These are phyloP conservation scores for Dothistroma septosporum DNA, from an alignment of 2,329 filamentous ascomycete genomes.

Conservation along the genomic window DNA sequence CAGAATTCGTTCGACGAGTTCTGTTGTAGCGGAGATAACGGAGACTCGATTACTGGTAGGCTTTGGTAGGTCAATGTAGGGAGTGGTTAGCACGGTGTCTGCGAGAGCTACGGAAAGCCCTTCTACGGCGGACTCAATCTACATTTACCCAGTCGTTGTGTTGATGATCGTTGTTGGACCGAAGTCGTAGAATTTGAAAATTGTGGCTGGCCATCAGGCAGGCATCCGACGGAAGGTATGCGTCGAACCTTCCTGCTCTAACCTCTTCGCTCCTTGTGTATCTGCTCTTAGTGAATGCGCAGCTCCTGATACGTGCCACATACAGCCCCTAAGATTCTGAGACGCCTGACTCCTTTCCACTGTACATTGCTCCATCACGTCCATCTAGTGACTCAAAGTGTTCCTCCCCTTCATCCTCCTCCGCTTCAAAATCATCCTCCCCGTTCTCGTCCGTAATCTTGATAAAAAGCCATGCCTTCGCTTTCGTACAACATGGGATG, in stretches of 20 bases:
- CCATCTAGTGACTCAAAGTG: constrained; percentile 49
- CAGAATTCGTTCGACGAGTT: constrained; percentile 30
- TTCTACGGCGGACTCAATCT: background rate
- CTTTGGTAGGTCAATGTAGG: background rate
- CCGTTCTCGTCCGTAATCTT: constrained; percentile 50
- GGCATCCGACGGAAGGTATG: background rate
- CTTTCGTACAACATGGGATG: constrained; percentile 58
- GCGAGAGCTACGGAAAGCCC: background rate
- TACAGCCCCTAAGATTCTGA: background rate
- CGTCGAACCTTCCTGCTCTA: background rate
- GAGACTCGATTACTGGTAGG: constrained; percentile 12
- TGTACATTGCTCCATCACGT: background rate
- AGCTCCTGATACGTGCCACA: too few species aligned
- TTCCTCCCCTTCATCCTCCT: constrained; percentile 52
- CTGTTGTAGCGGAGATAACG: constrained; percentile 18
- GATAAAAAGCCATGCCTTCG: constrained; percentile 58
- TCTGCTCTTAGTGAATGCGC: too few species aligned
- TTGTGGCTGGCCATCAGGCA: background rate
- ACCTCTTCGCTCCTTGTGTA: background rate
- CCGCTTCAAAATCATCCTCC: constrained; percentile 52
- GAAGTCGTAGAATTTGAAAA: background rate
- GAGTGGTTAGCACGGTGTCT: background rate
- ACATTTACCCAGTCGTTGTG: background rate
- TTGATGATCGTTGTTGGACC: background rate
- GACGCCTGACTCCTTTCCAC: background rate